phyloP scores from a whole-genome alignment of 2,329 filamentous ascomycete species.

The Reticulascus tulasneorum region DNA sequence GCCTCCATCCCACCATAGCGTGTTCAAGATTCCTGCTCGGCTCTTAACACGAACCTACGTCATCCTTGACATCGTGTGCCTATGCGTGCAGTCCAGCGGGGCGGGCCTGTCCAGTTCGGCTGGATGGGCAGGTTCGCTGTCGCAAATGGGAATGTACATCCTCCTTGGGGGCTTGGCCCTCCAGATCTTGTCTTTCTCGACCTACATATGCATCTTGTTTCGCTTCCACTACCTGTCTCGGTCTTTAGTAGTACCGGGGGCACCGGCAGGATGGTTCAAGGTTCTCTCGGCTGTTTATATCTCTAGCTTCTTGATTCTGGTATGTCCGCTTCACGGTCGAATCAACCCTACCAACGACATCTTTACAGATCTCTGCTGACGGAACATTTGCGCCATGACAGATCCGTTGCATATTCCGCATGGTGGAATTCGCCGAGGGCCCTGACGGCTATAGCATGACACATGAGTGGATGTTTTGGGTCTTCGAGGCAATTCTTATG shows the following conservation, averaged over 20 bases:
- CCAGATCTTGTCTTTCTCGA: slow-evolving; percentile 34
- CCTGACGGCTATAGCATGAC: slow-evolving; percentile 44
- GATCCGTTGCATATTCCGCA: slow-evolving; percentile 47
- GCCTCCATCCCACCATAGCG: slow-evolving; percentile 24
- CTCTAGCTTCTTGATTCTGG: slow-evolving; percentile 41
- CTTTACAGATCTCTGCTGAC: no score
- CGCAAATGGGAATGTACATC: slow-evolving; percentile 33
- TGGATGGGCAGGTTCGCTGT: slow-evolving; percentile 36
- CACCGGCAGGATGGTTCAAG: slow-evolving; percentile 30
- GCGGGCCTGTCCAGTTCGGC: slow-evolving; percentile 37
- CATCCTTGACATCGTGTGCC: slow-evolving; percentile 38
- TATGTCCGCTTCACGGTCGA: slow-evolving; percentile 24
- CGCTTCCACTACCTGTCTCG: slow-evolving; percentile 31
- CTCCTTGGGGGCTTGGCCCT: slow-evolving; percentile 37
- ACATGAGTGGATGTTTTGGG: slow-evolving; percentile 51
- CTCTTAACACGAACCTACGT: slow-evolving; percentile 44
- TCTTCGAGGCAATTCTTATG: slow-evolving; percentile 47
- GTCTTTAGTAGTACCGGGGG: slow-evolving; percentile 16
- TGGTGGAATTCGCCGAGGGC: slow-evolving; percentile 48
- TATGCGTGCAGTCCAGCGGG: slow-evolving; percentile 40
- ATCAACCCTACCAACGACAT: no score
- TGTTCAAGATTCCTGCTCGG: slow-evolving; percentile 30
- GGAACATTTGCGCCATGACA: no score
- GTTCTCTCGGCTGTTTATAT: slow-evolving; percentile 38
- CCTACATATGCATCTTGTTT: slow-evolving; percentile 35